These are phyloP conservation scores for Saturnispora serradocipensis DNA, from an alignment of 805 yeast genomes.

Conservation along the genomic window DNA sequence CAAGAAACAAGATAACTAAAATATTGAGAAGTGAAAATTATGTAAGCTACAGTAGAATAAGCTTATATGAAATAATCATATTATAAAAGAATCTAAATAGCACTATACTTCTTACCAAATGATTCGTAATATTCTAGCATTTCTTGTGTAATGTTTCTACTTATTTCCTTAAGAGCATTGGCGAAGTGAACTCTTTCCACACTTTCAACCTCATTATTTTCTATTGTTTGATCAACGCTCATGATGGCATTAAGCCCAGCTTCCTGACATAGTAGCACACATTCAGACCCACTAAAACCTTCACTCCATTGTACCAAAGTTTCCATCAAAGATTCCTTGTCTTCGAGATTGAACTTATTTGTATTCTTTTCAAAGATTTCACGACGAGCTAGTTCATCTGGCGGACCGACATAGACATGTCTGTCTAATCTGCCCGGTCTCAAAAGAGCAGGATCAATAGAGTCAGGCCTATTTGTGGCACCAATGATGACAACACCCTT, in stretches of 20 bases:
- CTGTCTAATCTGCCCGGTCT: slow-evolving; percentile 96
- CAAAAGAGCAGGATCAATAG: slow-evolving; percentile 83
- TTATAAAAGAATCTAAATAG: slow-evolving; percentile 7
- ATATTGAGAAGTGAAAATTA: not conserved
- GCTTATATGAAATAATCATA: not conserved
- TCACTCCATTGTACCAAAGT: slow-evolving; percentile 57
- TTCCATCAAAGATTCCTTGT: slow-evolving; percentile 29
- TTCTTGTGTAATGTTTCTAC: slow-evolving; percentile 74
- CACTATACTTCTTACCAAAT: slow-evolving; percentile 34
- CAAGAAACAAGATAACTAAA: not conserved
- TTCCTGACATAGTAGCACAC: slow-evolving; percentile 84
- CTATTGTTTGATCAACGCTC: slow-evolving; percentile 50
- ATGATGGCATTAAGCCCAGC: slow-evolving; percentile 93
- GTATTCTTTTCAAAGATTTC: slow-evolving; percentile 71
- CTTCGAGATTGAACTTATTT: slow-evolving; percentile 48
- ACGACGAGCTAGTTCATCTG: slow-evolving; percentile 69
- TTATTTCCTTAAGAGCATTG: slow-evolving; percentile 56
- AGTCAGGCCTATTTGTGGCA: slow-evolving; percentile 93
- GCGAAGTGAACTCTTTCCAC: slow-evolving; percentile 38
- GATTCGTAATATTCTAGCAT: slow-evolving; percentile 70
- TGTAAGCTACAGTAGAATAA: not conserved
- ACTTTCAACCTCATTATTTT: slow-evolving; percentile 36
- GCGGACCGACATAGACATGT: slow-evolving; percentile 88
- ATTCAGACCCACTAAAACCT: slow-evolving; percentile 97
- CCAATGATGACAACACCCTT: slow-evolving; percentile 92